These are phyloP conservation scores for Chlamydomonas sphaeroides DNA, from an alignment of 139 green algal species.

Conservation along the genomic window DNA sequence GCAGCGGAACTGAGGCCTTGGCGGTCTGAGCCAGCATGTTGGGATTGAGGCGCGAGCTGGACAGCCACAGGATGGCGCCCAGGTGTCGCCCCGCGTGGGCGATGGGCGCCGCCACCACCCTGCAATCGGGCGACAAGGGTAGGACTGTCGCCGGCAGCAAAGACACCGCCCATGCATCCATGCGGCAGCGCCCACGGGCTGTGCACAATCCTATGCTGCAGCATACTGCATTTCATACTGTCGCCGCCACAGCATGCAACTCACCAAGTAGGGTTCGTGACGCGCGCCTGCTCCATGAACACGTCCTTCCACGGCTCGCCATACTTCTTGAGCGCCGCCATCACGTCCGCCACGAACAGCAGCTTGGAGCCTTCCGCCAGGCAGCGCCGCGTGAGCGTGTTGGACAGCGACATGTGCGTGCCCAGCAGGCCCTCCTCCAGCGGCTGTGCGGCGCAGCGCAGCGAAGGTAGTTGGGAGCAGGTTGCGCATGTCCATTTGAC, in stretches of 20 bases:
- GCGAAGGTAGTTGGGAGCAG: neutral
- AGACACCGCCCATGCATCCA: neutral
- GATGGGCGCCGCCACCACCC: conserved; percentile 46
- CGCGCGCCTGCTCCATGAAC: conserved; percentile 44
- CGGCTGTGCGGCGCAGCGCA: neutral
- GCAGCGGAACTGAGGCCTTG: conserved; percentile 41
- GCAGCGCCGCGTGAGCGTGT: conserved; percentile 51
- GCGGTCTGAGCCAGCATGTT: conserved; percentile 44
- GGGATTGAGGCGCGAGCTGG: conserved; percentile 39
- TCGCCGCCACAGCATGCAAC: neutral
- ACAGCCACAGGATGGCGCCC: conserved; percentile 52
- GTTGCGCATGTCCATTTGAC: too few relatives aligned
- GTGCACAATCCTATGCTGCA: too few relatives aligned
- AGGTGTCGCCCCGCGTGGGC: conserved; percentile 26
- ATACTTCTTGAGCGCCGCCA: conserved; percentile 53
- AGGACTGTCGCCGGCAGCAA: too few relatives aligned
- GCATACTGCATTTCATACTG: too few relatives aligned
- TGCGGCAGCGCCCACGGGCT: too few relatives aligned
- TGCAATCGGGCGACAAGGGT: too few relatives aligned
- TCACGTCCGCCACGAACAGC: conserved; percentile 49
- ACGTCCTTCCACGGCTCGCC: conserved; percentile 52
- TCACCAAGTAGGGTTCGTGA: conserved; percentile 48
- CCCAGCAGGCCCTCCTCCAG: conserved; percentile 45
- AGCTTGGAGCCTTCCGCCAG: conserved; percentile 48
- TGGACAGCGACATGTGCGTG: conserved; percentile 48